Percentiles rank a stretch among this genome's conserved stretches.
phyloP scores from a whole-genome alignment of 805 yeast species.

The Cyberlindnera sargentensis region DNA sequence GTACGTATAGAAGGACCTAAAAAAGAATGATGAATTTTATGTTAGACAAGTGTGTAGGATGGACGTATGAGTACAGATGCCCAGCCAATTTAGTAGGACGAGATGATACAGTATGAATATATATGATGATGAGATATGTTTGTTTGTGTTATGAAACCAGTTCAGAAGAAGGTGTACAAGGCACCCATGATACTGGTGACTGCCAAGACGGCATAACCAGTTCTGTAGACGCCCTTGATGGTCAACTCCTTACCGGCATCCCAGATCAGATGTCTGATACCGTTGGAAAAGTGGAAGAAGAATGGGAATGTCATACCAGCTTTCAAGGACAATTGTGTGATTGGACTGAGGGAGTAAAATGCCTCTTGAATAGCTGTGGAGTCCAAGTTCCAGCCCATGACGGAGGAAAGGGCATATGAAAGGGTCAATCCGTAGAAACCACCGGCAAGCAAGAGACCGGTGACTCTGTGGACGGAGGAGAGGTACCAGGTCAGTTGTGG shows the following conservation, averaged over 20 bases:
- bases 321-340: constrained; percentile 57
- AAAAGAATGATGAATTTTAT: neutral
- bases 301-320: constrained; percentile 73
- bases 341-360: constrained; percentile 52
- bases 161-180: constrained; percentile 25
- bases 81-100: too few relatives aligned
- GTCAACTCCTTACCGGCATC: constrained; percentile 79
- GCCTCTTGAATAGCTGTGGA: constrained; percentile 28
- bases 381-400: constrained; percentile 44
- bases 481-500: constrained; percentile 83
- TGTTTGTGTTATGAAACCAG: neutral
- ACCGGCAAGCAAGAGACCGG: constrained; percentile 78
- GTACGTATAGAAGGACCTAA: neutral
- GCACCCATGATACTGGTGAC: constrained; percentile 51
- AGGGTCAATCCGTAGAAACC: constrained; percentile 74
- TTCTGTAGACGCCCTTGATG: constrained; percentile 81
- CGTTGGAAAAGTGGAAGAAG: constrained; percentile 80
- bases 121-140: neutral
- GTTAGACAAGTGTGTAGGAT: too few relatives aligned
- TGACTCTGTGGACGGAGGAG: constrained; percentile 78
- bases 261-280: constrained; percentile 92
- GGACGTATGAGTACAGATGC: too few relatives aligned
- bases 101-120: neutral
- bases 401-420: constrained; percentile 63
- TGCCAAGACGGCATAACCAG: constrained; percentile 82